phyloP scores from a whole-genome alignment of 225 moss, liverwort and hornwort genomes.

The Pseudisothecium myosuroides region DNA sequence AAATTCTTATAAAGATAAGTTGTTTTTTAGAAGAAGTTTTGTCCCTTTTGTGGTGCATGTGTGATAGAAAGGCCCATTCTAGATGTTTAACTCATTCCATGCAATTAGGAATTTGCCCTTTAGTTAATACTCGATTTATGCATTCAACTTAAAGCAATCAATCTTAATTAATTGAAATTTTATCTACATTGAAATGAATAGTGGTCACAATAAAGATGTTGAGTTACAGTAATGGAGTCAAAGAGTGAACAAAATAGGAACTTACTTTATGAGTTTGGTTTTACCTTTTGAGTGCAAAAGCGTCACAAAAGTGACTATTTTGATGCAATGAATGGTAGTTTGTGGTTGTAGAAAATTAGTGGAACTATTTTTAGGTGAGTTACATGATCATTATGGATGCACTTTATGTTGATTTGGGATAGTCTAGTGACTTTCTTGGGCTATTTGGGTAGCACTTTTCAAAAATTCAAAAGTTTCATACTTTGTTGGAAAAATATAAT shows the following conservation, averaged over 20 bases:
- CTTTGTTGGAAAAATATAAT: background rate
- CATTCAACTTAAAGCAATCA: background rate
- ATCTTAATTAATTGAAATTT: background rate
- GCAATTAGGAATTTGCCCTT: background rate
- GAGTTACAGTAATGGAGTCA: rapidly evolving
- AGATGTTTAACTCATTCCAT: background rate
- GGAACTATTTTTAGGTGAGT: background rate
- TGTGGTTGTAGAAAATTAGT: background rate
- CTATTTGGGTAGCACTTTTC: background rate
- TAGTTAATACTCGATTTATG: background rate
- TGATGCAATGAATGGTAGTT: background rate
- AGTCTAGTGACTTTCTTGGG: background rate
- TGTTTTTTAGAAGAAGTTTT: rapidly evolving
- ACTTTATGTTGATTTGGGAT: background rate
- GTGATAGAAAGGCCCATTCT: background rate
- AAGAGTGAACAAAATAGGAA: background rate
- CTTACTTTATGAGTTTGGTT: background rate
- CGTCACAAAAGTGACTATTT: background rate
- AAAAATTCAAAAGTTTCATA: background rate
- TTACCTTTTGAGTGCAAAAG: background rate
- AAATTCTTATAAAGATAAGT: background rate
- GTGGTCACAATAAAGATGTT: background rate
- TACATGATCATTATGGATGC: background rate
- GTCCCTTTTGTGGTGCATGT: background rate
- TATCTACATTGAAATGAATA: background rate